Evolutionary conservation across 2,329 filamentous ascomycete genomes (phyloP).

Genomic region (Pseudogymnoascus sp.): DNA sequence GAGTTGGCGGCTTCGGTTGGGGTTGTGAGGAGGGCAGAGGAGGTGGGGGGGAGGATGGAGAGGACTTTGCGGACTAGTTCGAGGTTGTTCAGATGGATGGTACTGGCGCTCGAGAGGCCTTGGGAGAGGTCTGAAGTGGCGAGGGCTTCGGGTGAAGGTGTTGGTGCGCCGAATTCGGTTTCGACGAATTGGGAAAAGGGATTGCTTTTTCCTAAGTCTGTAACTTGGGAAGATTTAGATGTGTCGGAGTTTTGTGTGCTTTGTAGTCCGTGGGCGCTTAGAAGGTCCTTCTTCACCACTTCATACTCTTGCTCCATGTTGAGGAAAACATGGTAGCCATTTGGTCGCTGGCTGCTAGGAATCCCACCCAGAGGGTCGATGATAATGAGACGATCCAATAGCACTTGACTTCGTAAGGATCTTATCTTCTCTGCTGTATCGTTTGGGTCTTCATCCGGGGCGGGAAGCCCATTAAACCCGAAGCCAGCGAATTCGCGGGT

Average conservation of each 20-base stretch:
- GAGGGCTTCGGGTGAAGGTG: neutral
- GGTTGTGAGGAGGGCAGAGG: constrained; percentile 83
- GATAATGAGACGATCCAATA: constrained; percentile 78
- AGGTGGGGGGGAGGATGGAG: constrained; percentile 69
- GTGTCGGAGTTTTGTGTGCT: constrained; percentile 27
- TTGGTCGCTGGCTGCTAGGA: constrained; percentile 53
- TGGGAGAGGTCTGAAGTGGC: constrained; percentile 12
- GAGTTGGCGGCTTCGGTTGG: constrained; percentile 66
- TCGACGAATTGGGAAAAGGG: constrained; percentile 8
- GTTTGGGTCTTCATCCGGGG: constrained; percentile 35
- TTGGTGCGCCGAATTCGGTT: neutral
- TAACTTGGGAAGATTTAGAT: neutral
- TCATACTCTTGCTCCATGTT: constrained; percentile 88
- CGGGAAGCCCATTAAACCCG: constrained; percentile 34
- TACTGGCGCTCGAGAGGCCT: constrained; percentile 21
- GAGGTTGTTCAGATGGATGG: constrained; percentile 61
- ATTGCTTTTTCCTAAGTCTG: neutral
- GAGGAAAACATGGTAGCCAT: constrained; percentile 73
- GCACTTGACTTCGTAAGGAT: constrained; percentile 43
- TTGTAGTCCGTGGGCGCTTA: constrained; percentile 17
- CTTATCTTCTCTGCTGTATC: constrained; percentile 32
- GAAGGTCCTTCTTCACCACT: constrained; percentile 56
- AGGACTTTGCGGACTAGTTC: constrained; percentile 62
- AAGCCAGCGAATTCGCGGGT: constrained; percentile 68
- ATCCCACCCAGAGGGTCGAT: constrained; percentile 82